Conservation (phyloP, 2,329 filamentous ascomycete genomes). For the Chrysoporthe cubensis region DNA sequence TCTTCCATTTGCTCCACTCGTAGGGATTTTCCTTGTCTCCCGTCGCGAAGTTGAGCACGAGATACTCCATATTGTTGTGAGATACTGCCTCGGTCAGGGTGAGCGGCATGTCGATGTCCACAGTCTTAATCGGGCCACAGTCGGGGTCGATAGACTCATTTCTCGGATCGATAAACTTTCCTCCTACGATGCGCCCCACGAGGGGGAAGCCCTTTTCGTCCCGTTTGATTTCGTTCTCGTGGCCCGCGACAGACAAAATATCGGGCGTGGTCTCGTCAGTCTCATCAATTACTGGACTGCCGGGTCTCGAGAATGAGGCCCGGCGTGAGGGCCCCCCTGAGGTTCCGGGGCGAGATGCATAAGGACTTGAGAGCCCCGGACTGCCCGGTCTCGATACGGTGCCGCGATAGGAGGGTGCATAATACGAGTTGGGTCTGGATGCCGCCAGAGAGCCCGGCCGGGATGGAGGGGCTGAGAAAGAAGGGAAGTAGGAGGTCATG, state of each 20-base stretch:
- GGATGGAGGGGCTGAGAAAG: conserved; percentile 24
- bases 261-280: conserved; percentile 27
- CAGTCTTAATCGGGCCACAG: conserved; percentile 43
- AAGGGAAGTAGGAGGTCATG: conserved; percentile 27
- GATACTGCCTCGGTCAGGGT: conserved; percentile 48
- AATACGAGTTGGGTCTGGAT: conserved; percentile 26
- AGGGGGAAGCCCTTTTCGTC: conserved; percentile 29
- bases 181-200: conserved; percentile 44
- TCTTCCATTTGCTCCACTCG: conserved; percentile 51
- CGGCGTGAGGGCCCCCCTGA: conserved; percentile 19
- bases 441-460: conserved; percentile 27
- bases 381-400: conserved; percentile 19
- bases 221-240: conserved; percentile 17
- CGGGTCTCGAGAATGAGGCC: conserved; percentile 18
- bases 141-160: conserved; percentile 39
- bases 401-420: conserved; percentile 9
- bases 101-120: conserved; percentile 53
- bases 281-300: conserved; percentile 15
- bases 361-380: conserved; percentile 20
- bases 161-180: conserved; percentile 40
- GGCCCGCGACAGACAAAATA: conserved; percentile 22
- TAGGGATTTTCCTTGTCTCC: conserved; percentile 55
- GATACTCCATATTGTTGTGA: conserved; percentile 48
- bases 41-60: conserved; percentile 50
- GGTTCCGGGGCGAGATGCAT: conserved; percentile 23